Evolutionary conservation across 345 rosid genomes (phyloP), one percentile per base, ranked within the genome.

Genomic region (Sisymbrium irio): DNA sequence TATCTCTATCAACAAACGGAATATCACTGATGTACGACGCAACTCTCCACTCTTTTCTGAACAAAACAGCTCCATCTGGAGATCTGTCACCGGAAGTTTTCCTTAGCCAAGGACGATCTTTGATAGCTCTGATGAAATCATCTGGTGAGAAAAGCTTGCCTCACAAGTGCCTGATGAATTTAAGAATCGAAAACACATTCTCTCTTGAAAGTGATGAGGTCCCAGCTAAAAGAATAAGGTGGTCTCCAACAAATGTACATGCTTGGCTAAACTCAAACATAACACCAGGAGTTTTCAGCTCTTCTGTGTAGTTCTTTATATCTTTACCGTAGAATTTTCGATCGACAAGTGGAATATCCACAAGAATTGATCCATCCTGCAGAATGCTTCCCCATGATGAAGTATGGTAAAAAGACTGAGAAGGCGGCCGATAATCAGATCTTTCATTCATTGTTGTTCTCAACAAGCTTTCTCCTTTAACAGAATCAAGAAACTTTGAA

Each of bases 341-440:
- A 72, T 91, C 96, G n/a, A 91, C 67, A 4, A 91, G 65, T 0
- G 97, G 97, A 72, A 91, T 81, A 71, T 87, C 91, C 10, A 86
- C 91, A 13, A 86, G 85, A 55, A 78, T 83, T 0, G 82, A 72
- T 27, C 70, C 85, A 35, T 77, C 79, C 80, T 89, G 93, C 63
- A 91, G 75, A 71, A 86, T 47, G 42, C 37, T 55, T 66, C 91
- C 96, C 93, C 87, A 84, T 5, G 90, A 83, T 9, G 80, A 47
- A 62, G 78, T 32, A 68, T 77, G 83, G 15, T 83, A 78, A 64
- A 91, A 89, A 0, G 93, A 85, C 71, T 91, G 76, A 12, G 83
- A 80, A 7, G 97, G 97, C 9, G 89, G 80, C 13, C 75, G 78
- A 71, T 71, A 83, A 56, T 78, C 76, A 73, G 83, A 51, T 62